phyloP scores from a whole-genome alignment of 192 early-diverging fungal species.

The Coemansia sp. region DNA sequence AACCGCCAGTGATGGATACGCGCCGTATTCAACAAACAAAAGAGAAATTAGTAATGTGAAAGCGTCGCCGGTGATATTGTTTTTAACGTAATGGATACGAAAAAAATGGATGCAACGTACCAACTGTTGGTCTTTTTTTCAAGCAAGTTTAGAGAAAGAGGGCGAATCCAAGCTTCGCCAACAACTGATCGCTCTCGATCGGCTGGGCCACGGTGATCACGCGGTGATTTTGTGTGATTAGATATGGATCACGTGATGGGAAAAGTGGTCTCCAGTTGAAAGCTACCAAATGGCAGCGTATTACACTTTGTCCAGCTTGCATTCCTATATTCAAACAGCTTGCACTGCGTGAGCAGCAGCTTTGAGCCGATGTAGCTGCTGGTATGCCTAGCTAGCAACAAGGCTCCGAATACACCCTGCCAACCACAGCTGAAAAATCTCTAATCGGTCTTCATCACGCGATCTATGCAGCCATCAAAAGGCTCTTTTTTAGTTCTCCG shows the following conservation, averaged over 20 bases:
- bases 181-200: not conserved
- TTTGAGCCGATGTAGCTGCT: no score
- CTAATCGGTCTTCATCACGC: not conserved
- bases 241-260: not conserved
- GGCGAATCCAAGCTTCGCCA: constrained; percentile 1
- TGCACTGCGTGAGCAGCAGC: no score
- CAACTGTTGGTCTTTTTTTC: constrained; percentile 11
- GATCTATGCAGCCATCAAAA: not conserved
- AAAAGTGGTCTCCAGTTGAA: no score
- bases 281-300: no score
- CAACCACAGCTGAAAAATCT: no score
- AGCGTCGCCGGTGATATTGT: no score
- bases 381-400: no score
- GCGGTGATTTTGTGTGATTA: not conserved
- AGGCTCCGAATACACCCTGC: no score
- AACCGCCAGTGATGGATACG: constrained; percentile 1
- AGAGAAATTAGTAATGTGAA: no score
- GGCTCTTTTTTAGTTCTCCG: not conserved
- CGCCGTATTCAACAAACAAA: no score
- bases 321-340: no score
- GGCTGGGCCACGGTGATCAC: not conserved
- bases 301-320: no score
- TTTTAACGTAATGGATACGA: constrained; percentile 1
- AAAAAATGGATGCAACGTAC: constrained; percentile 36
- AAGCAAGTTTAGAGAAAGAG: constrained; percentile 12